Evolutionary conservation across 2,329 filamentous ascomycete species (phyloP), one percentile per base, ranked within the genome.

Genomic region (Talaromyces verruculosus): DNA sequence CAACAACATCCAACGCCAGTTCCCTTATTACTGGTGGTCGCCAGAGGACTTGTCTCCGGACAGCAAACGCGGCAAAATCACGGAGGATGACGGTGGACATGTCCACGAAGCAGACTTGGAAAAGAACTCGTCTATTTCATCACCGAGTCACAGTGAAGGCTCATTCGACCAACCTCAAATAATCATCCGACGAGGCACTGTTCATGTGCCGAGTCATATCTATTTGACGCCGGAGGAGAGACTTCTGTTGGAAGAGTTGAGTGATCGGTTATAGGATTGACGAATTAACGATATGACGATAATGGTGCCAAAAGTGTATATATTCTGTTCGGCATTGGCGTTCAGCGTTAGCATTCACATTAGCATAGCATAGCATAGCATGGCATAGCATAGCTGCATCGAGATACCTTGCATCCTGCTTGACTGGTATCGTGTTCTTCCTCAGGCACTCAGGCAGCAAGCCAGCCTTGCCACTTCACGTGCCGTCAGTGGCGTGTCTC

Each of bases 1-100:
- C 66, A 91, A 92, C 72, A 93, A 93, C 68, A 78, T 91, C 2
- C 85, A 89, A 72, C 81, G 88, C 8, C 81, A 82, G 19, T 92
- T 87, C 68, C 90, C 90, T 0, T 69, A 85, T 1, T 92, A 91
- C 74, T 93, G 90, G 90, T 91, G 78, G 78, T 80, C 78, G 1
- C 71, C 78, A 11, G 72, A 74, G 28, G 69, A 72, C 28, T 69
- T 80, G 1, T 49, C 63, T 25, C 19, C 60, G 19, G 17, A 47
- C 7, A 41, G 62, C 11, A 63, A 55, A 33, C 49, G 65, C 19
- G 39, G 49, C 28, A 61, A 62, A 8, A 28, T 47, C 22, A 37
- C 35, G 6, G 43, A 60, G 37, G 61, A 35, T 15, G 22, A 25
- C 10, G 35, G 13, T 3, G 41, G 22, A 30, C 28, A 49, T 37